Evolutionary conservation across 1,139 yeast species (phyloP).

Genomic region (Magnusiomyces fungicola): DNA sequence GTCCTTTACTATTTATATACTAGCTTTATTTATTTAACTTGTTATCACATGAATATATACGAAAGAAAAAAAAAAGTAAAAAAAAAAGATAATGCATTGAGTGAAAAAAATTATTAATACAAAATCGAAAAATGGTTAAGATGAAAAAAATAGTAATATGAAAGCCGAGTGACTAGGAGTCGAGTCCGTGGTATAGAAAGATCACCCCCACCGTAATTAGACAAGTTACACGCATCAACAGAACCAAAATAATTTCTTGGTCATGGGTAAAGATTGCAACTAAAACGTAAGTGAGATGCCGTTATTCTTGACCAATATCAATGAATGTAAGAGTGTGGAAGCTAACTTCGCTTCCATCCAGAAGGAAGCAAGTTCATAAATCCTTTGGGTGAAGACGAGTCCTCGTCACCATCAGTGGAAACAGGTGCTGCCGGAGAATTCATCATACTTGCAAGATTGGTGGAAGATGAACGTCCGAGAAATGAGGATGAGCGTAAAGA

Average conservation of each 20-base stretch:
- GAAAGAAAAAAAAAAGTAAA: background rate
- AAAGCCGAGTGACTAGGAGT: too few relatives aligned
- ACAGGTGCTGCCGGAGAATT: too few relatives aligned
- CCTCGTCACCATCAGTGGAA: too few relatives aligned
- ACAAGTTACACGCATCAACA: too few relatives aligned
- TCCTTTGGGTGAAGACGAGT: background rate
- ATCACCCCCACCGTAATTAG: too few relatives aligned
- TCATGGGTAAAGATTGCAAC: too few relatives aligned
- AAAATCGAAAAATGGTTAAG: background rate
- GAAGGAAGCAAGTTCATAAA: background rate
- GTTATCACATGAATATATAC: background rate
- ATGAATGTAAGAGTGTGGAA: background rate
- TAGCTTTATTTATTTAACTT: too few relatives aligned
- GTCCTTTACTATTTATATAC: too few relatives aligned
- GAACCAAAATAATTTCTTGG: too few relatives aligned
- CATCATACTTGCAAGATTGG: constrained; percentile 1
- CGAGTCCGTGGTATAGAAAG: too few relatives aligned
- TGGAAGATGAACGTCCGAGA: background rate
- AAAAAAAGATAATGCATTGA: constrained; percentile 5
- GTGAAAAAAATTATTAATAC: background rate
- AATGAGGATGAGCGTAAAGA: background rate
- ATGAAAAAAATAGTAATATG: constrained; percentile 13
- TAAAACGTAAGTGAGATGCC: too few relatives aligned
- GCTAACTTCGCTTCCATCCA: background rate
- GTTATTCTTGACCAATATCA: too few relatives aligned